These are phyloP conservation scores for Telfairia occidentalis DNA, from an alignment of 331 rosid species.

Conservation along the genomic window DNA sequence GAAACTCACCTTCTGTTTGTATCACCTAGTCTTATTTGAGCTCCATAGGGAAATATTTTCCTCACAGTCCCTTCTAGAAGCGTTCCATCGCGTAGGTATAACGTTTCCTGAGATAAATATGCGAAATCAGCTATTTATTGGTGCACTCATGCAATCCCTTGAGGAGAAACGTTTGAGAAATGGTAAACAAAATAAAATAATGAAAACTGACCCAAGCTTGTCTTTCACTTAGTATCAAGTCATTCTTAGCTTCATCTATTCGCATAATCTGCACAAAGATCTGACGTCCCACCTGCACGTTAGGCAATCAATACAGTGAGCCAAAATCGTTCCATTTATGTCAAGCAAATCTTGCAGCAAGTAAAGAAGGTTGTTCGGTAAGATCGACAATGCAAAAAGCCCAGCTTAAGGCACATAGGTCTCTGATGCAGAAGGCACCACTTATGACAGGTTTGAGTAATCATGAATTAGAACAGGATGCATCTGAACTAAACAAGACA, in stretches of 20 bases:
- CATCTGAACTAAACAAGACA: not conserved
- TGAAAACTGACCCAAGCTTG: slow-evolving; percentile 70
- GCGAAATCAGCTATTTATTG: not conserved
- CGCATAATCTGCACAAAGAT: slow-evolving; percentile 50
- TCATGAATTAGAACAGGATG: not conserved
- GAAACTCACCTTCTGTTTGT: slow-evolving; percentile 51
- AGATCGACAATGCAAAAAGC: not conserved
- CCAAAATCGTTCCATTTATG: not conserved
- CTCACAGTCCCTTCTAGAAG: slow-evolving; percentile 65
- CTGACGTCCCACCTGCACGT: slow-evolving; percentile 52
- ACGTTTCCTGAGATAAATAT: slow-evolving; percentile 38
- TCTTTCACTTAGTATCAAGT: slow-evolving; percentile 60
- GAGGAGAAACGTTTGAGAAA: not conserved
- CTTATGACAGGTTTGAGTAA: not conserved
- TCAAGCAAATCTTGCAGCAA: not conserved
- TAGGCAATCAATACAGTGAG: not conserved
- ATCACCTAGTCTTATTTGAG: slow-evolving; percentile 54
- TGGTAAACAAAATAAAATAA: not conserved
- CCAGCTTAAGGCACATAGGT: not conserved
- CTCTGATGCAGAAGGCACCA: not conserved
- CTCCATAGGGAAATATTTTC: slow-evolving; percentile 64
- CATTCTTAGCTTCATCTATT: slow-evolving; percentile 57
- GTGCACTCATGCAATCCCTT: not conserved
- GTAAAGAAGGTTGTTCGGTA: not conserved
- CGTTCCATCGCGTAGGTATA: slow-evolving; percentile 60